Evolutionary conservation across 164 flowering plant species (phyloP), one percentile per base, ranked within the genome.

Genomic region (Echeveria elegans): DNA sequence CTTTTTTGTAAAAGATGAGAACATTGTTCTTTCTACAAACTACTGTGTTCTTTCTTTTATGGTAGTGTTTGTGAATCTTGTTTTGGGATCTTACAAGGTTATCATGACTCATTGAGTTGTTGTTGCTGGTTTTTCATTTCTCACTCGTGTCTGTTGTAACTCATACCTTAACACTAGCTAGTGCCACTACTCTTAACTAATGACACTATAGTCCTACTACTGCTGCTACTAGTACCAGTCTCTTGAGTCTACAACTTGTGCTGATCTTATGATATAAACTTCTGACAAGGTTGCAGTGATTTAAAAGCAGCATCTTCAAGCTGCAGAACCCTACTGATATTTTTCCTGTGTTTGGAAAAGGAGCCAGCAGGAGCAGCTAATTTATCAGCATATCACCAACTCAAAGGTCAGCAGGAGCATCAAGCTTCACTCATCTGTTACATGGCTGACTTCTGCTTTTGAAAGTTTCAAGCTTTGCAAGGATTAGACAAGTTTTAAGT

Each of bases 1-100:
- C 71, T 73, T 67, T n/a, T 74, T 68, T 70, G 71, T 64, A 74
- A 70, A 75, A 79, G 70, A 69, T 65, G 73, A 68, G 70, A 67
- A 69, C 41, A 59, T 61, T 53, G 52, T 66, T 10, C 36, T 40
- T 15, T 71, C 64, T 71, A 11, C 10, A 61, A 52, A 72, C 65
- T 70, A 69, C 68, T 64, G 59, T 65, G 66, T 65, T 59, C 71
- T 68, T 70, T 73, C 76, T 72, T 69, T 77, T 72, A 74, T 69
- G 64, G 74, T 73, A 61, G 28, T 41, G 28, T 23, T 64, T 64
- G 66, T 64, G 66, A 40, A 24, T 12, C 26, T 34, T 63, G 24
- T 34, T 34, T 28, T 34, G 24, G 43, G 41, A 24, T 53, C 31
- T 53, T 11, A 26, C 21, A 26, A 50, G 26, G 26, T 5, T 50